Conservation (phyloP, 2,329 filamentous ascomycete species). For the Verticillium nonalfalfae region DNA sequence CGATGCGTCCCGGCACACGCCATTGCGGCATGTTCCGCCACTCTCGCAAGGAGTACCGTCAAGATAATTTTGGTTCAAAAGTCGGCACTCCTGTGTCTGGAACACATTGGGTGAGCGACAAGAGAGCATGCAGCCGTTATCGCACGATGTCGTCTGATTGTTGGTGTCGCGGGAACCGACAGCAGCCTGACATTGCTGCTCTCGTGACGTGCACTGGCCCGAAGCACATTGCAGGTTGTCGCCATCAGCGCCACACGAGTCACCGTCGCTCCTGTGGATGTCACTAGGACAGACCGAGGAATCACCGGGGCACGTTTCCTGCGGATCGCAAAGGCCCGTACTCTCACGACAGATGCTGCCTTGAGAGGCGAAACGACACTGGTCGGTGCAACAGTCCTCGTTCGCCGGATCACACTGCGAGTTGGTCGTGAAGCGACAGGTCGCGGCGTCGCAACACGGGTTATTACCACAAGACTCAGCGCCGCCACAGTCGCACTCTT, state of each 20-base stretch:
- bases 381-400: constrained; percentile 69
- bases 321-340: constrained; percentile 76
- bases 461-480: constrained; percentile 64
- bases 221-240: constrained; percentile 70
- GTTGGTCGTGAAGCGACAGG: constrained; percentile 73
- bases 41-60: constrained; percentile 83
- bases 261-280: constrained; percentile 60
- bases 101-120: constrained; percentile 63
- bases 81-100: constrained; percentile 53
- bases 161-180: constrained; percentile 68
- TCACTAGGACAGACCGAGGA: constrained; percentile 71
- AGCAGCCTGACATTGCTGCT: constrained; percentile 80
- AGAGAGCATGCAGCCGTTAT: constrained; percentile 65
- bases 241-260: constrained; percentile 60
- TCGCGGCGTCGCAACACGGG: constrained; percentile 74
- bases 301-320: constrained; percentile 74
- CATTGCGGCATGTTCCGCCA: constrained; percentile 73
- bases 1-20: constrained; percentile 66
- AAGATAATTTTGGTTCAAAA: constrained; percentile 83
- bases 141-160: constrained; percentile 78
- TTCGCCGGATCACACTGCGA: constrained; percentile 77
- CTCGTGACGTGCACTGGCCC: constrained; percentile 88
- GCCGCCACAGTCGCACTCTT: constrained; percentile 95
- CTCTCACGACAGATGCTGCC: constrained; percentile 73
- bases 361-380: constrained; percentile 61